phyloP scores from a whole-genome alignment of 805 yeast species.

The Starmerella floris region DNA sequence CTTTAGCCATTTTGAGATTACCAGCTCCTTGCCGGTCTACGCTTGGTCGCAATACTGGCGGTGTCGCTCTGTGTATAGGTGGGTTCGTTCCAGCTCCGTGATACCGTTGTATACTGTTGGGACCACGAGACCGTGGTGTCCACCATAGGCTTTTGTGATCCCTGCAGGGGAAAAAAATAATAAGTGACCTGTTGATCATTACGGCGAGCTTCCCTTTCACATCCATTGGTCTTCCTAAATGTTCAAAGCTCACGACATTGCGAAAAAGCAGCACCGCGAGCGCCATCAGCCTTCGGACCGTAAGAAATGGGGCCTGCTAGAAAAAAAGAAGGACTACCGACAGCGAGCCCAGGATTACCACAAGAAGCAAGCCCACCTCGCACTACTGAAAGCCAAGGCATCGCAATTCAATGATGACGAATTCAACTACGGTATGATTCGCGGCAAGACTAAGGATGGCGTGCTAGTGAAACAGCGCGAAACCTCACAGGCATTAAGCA shows the following conservation, averaged over 20 bases:
- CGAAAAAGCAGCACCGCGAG: constrained; percentile 92
- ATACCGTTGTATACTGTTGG: too few relatives aligned
- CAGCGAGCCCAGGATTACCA: constrained; percentile 55
- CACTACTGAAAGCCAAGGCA: constrained; percentile 61
- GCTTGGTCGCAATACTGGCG: too few relatives aligned
- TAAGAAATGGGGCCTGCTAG: constrained; percentile 67
- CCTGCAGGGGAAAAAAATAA: too few relatives aligned
- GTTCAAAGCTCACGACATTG: constrained; percentile 53
- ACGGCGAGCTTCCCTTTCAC: too few relatives aligned
- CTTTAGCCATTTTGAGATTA: constrained; percentile 6
- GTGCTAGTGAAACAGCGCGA: constrained; percentile 45
- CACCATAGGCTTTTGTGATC: too few relatives aligned
- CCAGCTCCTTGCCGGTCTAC: too few relatives aligned
- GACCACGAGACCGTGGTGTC: too few relatives aligned
- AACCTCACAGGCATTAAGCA: constrained; percentile 34
- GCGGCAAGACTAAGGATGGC: constrained; percentile 57
- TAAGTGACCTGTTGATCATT: too few relatives aligned
- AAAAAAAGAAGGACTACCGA: constrained; percentile 78
- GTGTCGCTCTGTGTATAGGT: too few relatives aligned
- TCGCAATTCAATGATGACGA: constrained; percentile 79
- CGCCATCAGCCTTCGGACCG: constrained; percentile 75
- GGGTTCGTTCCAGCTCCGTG: too few relatives aligned
- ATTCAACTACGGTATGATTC: constrained; percentile 86
- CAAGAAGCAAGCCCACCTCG: constrained; percentile 45
- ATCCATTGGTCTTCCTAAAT: too few relatives aligned